These are phyloP conservation scores for Didymella glomerata DNA, from an alignment of 2,329 filamentous ascomycete species.

Conservation along the genomic window DNA sequence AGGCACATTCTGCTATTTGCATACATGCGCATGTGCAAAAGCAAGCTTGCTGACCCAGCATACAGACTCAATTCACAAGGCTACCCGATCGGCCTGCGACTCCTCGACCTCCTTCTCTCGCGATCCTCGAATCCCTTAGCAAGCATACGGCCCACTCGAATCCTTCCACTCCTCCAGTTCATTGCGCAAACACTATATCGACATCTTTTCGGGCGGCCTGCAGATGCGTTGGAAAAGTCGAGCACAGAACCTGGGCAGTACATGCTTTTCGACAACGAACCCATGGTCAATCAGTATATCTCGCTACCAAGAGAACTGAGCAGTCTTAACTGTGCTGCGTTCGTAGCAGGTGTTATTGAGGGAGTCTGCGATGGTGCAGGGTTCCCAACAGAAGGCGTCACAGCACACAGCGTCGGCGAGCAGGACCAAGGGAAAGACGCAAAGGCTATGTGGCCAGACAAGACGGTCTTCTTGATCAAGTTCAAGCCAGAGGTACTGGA, in stretches of 20 bases:
- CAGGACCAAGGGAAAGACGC: slow-evolving; percentile 61
- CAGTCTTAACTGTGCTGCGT: slow-evolving; percentile 95
- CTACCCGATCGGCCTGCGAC: slow-evolving; percentile 90
- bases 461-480: slow-evolving; percentile 94
- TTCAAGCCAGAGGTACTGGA: slow-evolving; percentile 93
- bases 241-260: slow-evolving; percentile 90
- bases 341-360: slow-evolving; percentile 93
- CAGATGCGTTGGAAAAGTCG: slow-evolving; percentile 91
- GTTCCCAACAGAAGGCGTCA: slow-evolving; percentile 83
- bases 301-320: slow-evolving; percentile 94
- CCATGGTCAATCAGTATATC: slow-evolving; percentile 92
- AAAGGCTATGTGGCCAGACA: slow-evolving; percentile 82
- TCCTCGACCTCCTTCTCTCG: slow-evolving; percentile 92
- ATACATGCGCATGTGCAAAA: not conserved
- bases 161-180: slow-evolving; percentile 91
- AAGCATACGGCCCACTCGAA: slow-evolving; percentile 77
- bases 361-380: slow-evolving; percentile 93
- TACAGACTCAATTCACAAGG: slow-evolving; percentile 85
- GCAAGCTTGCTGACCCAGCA: not conserved
- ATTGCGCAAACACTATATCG: slow-evolving; percentile 93
- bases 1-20: too few relatives aligned
- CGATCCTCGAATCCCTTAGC: slow-evolving; percentile 60
- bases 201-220: slow-evolving; percentile 88
- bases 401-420: slow-evolving; percentile 75
- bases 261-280: slow-evolving; percentile 99